Evolutionary conservation across 2,329 filamentous ascomycete species (phyloP).

Genomic region (Monosporascus sp.): DNA sequence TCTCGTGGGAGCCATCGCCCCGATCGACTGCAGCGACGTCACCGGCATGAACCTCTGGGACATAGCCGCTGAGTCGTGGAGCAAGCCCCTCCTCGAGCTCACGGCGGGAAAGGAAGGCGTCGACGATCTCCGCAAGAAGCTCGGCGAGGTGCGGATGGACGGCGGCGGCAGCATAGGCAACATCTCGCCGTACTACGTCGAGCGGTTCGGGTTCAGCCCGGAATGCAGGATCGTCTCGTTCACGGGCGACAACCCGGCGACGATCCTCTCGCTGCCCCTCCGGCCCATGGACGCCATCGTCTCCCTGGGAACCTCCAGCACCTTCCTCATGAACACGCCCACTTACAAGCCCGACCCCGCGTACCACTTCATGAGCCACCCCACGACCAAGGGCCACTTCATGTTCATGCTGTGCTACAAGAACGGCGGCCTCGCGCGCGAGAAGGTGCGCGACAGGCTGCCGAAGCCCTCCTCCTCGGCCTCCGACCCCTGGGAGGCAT

Average conservation of each 20-base stretch:
- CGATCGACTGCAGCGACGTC: conserved; percentile 89
- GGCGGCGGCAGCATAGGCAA: conserved; percentile 73
- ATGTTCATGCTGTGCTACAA: conserved; percentile 99
- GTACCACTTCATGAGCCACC: conserved; percentile 98
- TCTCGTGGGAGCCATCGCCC: conserved; percentile 78
- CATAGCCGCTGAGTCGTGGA: conserved; percentile 68
- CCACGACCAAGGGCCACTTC: conserved; percentile 82
- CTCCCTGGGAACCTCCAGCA: conserved; percentile 89
- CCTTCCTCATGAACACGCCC: conserved; percentile 96
- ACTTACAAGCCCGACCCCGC: conserved; percentile 82
- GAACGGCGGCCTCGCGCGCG: conserved; percentile 89
- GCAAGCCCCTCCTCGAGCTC: conserved; percentile 68
- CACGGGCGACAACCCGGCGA: conserved; percentile 94
- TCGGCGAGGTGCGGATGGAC: conserved; percentile 75
- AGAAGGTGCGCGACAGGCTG: conserved; percentile 79
- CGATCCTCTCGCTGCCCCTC: conserved; percentile 85
- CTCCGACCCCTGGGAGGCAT: conserved; percentile 65
- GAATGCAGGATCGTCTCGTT: conserved; percentile 78
- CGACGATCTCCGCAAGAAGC: conserved; percentile 62
- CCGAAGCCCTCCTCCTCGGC: conserved; percentile 46
- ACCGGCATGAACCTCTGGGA: conserved; percentile 98
- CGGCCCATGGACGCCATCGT: conserved; percentile 89
- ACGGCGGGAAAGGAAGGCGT: conserved; percentile 61
- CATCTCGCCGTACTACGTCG: conserved; percentile 73
- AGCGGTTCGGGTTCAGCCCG: conserved; percentile 69